These are phyloP conservation scores for Stromatinia cepivora DNA, from an alignment of 2,329 filamentous ascomycete genomes.

Conservation along the genomic window DNA sequence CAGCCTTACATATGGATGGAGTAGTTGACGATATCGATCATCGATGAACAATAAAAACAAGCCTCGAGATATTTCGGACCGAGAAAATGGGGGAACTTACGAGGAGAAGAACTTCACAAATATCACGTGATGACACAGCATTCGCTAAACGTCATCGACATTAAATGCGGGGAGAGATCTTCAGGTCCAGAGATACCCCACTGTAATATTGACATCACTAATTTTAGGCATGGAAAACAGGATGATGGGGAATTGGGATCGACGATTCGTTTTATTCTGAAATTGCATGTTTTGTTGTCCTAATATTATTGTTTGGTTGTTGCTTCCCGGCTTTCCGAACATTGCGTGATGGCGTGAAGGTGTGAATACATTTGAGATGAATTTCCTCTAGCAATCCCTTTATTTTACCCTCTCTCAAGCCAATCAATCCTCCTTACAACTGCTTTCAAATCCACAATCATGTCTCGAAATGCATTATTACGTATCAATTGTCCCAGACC, in stretches of 20 bases:
- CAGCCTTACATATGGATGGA: no score
- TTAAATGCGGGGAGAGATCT: not conserved
- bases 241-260: slow-evolving; percentile 8
- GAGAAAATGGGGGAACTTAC: not conserved
- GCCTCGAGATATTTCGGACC: no score
- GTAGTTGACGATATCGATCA: no score
- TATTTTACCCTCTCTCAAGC: not conserved
- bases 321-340: not conserved
- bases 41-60: no score
- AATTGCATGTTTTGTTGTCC: not conserved
- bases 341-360: not conserved
- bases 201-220: not conserved
- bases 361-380: not conserved
- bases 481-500: slow-evolving; percentile 4
- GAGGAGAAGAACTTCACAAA: not conserved
- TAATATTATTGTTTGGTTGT: not conserved
- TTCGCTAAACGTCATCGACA: slow-evolving; percentile 8
- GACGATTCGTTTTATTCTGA: not conserved
- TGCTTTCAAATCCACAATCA: not conserved
- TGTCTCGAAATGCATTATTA: slow-evolving; percentile 18
- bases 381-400: not conserved
- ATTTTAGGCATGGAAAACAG: not conserved
- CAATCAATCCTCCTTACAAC: not conserved
- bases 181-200: not conserved
- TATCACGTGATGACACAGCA: not conserved